These are phyloP conservation scores for Neurospora sublineolata DNA, from an alignment of 495 filamentous ascomycete species.

Conservation along the genomic window DNA sequence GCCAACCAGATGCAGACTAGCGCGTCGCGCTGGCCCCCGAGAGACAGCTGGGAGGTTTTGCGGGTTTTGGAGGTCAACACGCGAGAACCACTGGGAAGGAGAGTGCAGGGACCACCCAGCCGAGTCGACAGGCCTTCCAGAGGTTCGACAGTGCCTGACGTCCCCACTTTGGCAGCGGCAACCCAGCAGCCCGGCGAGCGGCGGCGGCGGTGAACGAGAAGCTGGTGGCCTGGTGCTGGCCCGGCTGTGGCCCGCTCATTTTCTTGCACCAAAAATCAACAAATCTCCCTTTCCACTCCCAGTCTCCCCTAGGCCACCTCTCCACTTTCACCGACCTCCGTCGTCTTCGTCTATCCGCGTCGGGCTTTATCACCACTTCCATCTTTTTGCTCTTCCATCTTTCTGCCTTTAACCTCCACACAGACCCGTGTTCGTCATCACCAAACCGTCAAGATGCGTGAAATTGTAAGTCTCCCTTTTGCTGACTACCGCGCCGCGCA, in stretches of 20 bases:
- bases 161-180: slow-evolving; percentile 12
- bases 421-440: slow-evolving; percentile 18
- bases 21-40: slow-evolving; percentile 10
- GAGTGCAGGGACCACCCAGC: slow-evolving; percentile 18
- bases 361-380: slow-evolving; percentile 1
- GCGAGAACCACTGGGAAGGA: slow-evolving; percentile 3
- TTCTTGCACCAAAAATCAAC: slow-evolving; percentile 30
- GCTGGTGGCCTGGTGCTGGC: neutral
- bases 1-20: slow-evolving; percentile 8
- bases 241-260: slow-evolving; percentile 12
- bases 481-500: slow-evolving; percentile 11
- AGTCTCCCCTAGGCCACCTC: slow-evolving; percentile 6
- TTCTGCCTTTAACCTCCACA: slow-evolving; percentile 9
- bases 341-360: slow-evolving; percentile 3
- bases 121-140: slow-evolving; percentile 8
- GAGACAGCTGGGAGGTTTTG: neutral
- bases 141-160: slow-evolving; percentile 18
- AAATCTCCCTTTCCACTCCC: slow-evolving; percentile 17
- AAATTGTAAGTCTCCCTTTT: slow-evolving; percentile 63
- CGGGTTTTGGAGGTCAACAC: slow-evolving; percentile 19
- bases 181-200: slow-evolving; percentile 4
- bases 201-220: slow-evolving; percentile 20
- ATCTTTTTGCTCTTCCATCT: slow-evolving; percentile 3
- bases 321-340: slow-evolving; percentile 16
- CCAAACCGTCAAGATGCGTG: slow-evolving; percentile 62